Base-by-base conservation (phyloP, 768 basidiomycete species). In the Termitomyces sp. region DNA sequence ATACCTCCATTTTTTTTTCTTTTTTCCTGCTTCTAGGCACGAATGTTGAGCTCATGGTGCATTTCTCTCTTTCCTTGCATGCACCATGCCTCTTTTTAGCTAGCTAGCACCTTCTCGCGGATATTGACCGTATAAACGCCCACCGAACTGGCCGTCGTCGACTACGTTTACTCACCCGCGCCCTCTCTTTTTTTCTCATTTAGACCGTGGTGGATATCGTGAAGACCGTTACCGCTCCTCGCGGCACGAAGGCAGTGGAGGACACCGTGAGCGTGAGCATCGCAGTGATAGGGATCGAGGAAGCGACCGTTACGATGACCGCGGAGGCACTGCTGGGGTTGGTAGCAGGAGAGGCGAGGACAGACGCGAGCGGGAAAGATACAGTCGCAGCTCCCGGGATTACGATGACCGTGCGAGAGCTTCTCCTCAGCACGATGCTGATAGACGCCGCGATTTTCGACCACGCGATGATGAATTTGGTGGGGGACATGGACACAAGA, bases 171-270 rank as follows among this genome's bases (percentile, higher is more conserved):
- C 83, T 86, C 74, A 86, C 81, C 70, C 68, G 73, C 68, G 66
- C 64, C 71, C 63, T 69, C 74, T 75, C 78, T 77, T 72, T 73
- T 68, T 71, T 71, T 63, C 65, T 75, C 73, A 71, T 74, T 74
- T 73, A 79, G 81, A 80, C 67, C 84, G 82, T 70, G 76, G 69
- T 72, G 67, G 76, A 74, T 82, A 85, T 67, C 86, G 87, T 63
- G 83, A 82, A 64, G 86, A 84, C 65, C 81, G 85, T 53, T 84
- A 89, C 70, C 83, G 88, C 62, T 79, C 86, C 53, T 81, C 86
- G 48, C 80, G 87, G 61, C 81, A 87, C 62, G 85, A 87, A 32
- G 34, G 58, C 60, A 86, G 82, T 54, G 78, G 81, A 62, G 74
- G 81, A 37, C 78, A 83, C 57, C 75, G 84, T 46, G 84, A 85